Base-by-base conservation (phyloP, 495 filamentous ascomycete species). In the Astrothelium macrocarpum region DNA sequence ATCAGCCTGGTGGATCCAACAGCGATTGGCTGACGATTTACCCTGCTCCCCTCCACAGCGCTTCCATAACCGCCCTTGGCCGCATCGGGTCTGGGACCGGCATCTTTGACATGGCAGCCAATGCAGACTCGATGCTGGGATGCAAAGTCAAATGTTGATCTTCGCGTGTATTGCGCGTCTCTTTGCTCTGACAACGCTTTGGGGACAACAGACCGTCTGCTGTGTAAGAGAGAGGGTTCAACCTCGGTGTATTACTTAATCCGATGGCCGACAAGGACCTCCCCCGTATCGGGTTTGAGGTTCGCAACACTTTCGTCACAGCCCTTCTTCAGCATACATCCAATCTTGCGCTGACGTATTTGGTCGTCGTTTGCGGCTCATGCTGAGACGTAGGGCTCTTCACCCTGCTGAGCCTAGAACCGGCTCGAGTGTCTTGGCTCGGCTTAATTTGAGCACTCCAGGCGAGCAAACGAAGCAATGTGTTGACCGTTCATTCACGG, bases 231-330 rank as follows among this genome's bases (percentile, higher is more conserved):
- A 42, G 34, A 14, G 34, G 34, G 14, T 14, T 56, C n/a, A 20
- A 49, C 49, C 9, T 26, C 49, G 23, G 49, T 25, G 7, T 26
- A 12, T 56, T 56, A 56, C 49, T 25, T 56, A 56, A 56, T 26
- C 49, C 49, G n/a, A 56, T 11, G 7, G 9, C 49, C 5, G 49
- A 26, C 49, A 49, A 5, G 5, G 49, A 56, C 23, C 5, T 26
- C 49, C 7, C 23, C 49, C 20, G 29, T 29, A 25, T 16, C 7
- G 9, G 49, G 49, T 56, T 56, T 56, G 49, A 56, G 49, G 49
- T 56, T 25, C 29, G 49, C 49, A 56, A 56, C 49, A 56, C 49
- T 25, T 56, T 56, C 49, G 49, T 56, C 49, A 56, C 49, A 25
- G 49, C 23, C 49, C 25, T 29, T 56, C 10, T 20, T 56, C 16